A percentile compares a stretch with the other conserved stretches of the same genome.
phyloP scores from a whole-genome alignment of 2,329 filamentous ascomycete genomes.

The Botrytis galanthina region DNA sequence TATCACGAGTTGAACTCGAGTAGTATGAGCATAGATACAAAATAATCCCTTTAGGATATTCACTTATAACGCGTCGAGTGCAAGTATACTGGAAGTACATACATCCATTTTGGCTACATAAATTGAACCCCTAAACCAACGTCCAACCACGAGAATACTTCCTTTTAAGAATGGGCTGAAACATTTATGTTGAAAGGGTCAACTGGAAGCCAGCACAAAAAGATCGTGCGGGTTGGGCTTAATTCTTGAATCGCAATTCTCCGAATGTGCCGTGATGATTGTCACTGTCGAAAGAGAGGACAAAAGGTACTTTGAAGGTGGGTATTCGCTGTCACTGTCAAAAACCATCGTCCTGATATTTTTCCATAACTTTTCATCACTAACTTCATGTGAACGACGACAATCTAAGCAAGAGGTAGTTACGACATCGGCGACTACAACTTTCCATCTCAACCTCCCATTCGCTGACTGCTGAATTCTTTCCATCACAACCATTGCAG shows the following conservation, averaged over 20 bases:
- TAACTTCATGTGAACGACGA: not conserved
- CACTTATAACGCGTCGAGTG: not conserved
- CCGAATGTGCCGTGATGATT: rapidly evolving
- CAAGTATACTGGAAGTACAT: not conserved
- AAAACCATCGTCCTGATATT: not conserved
- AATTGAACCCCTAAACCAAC: not conserved
- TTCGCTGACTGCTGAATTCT: too few relatives aligned
- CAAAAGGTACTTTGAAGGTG: rapidly evolving
- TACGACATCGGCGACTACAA: not conserved
- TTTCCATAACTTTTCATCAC: not conserved
- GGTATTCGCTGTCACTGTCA: rapidly evolving
- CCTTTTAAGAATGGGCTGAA: not conserved
- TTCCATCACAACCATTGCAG: too few relatives aligned
- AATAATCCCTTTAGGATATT: not conserved
- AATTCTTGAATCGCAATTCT: too few relatives aligned
- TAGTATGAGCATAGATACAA: not conserved
- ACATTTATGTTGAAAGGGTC: not conserved
- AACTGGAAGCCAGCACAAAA: too few relatives aligned
- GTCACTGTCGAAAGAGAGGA: rapidly evolving
- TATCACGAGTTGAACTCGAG: too few relatives aligned
- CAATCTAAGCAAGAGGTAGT: not conserved
- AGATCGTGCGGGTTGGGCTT: too few relatives aligned
- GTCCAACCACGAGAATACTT: not conserved
- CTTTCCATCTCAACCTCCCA: too few relatives aligned
- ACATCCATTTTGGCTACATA: not conserved